phyloP scores from a whole-genome alignment of 768 basidiomycete genomes.

The Termitomyces titanicus region DNA sequence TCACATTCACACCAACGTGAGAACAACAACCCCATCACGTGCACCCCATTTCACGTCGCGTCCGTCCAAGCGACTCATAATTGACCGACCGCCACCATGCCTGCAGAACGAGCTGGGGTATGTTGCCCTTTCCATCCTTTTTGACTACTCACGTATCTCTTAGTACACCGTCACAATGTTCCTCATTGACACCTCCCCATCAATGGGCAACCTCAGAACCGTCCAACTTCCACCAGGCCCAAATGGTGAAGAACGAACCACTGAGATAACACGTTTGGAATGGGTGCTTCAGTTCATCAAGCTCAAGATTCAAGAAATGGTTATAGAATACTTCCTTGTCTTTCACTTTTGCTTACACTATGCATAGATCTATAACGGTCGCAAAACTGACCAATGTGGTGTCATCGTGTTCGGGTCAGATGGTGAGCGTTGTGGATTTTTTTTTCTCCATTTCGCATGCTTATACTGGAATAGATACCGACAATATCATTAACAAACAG shows the following conservation, averaged over 20 bases:
- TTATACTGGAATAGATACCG: slow-evolving; percentile 42
- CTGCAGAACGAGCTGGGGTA: slow-evolving; percentile 79
- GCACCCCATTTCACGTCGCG: slow-evolving; percentile 29
- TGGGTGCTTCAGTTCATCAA: slow-evolving; percentile 85
- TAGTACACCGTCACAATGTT: slow-evolving; percentile 89
- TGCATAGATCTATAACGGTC: slow-evolving; percentile 77
- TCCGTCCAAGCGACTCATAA: slow-evolving; percentile 15
- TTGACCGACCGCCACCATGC: slow-evolving; percentile 44
- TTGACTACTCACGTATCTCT: slow-evolving; percentile 10
- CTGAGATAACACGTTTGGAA: slow-evolving; percentile 74
- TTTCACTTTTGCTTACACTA: not conserved
- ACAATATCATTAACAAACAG: slow-evolving; percentile 57
- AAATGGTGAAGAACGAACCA: slow-evolving; percentile 44
- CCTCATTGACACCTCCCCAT: slow-evolving; percentile 81
- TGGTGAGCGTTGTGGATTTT: slow-evolving; percentile 31
- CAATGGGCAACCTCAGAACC: slow-evolving; percentile 68
- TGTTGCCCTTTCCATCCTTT: slow-evolving; percentile 17
- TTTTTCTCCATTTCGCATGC: slow-evolving; percentile 1
- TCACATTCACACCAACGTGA: slow-evolving; percentile 20
- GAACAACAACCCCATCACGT: slow-evolving; percentile 26
- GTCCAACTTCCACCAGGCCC: slow-evolving; percentile 54
- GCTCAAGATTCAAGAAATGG: slow-evolving; percentile 91
- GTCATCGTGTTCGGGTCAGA: slow-evolving; percentile 85
- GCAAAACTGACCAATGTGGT: slow-evolving; percentile 95
- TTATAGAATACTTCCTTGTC: slow-evolving; percentile 19